These are phyloP conservation scores for Apophysomyces elegans DNA, from an alignment of 371 early-diverging fungal species.

Conservation along the genomic window DNA sequence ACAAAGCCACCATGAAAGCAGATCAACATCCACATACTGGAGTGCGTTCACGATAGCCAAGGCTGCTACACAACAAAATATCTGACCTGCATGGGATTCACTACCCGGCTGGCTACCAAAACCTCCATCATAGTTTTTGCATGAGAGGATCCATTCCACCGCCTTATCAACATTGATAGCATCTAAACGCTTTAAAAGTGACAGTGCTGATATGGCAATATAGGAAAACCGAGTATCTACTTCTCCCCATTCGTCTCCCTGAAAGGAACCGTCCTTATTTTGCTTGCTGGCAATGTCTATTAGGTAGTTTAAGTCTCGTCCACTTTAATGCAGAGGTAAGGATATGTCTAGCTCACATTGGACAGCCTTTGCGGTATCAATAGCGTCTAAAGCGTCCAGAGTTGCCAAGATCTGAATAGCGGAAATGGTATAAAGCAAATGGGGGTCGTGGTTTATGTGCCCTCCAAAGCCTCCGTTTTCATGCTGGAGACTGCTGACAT, in stretches of 20 bases:
- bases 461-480: conserved; percentile 94
- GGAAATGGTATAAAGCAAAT: conserved; percentile 91
- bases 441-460: conserved; percentile 87
- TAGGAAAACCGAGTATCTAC: conserved; percentile 95
- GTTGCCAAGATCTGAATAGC: conserved; percentile 94
- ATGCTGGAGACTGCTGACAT: conserved; percentile 82
- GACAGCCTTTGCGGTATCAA: conserved; percentile 71
- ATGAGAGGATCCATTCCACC: conserved; percentile 76
- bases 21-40: conserved; percentile 73
- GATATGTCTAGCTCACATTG: conserved; percentile 58
- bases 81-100: conserved; percentile 96
- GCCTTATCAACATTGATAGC: conserved; percentile 74
- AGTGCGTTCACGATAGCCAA: conserved; percentile 79
- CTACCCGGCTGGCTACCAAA: conserved; percentile 93
- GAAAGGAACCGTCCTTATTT: conserved; percentile 80
- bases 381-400: conserved; percentile 75
- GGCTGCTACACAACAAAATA: conserved; percentile 93
- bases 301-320: not conserved
- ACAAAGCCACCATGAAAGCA: conserved; percentile 91
- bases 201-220: conserved; percentile 79
- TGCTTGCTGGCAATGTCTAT: conserved; percentile 63
- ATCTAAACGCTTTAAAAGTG: conserved; percentile 76
- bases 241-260: conserved; percentile 95
- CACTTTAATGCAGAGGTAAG: not conserved
- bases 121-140: conserved; percentile 98